These are phyloP conservation scores for Claviceps fusiformis DNA, from an alignment of 2,329 filamentous ascomycete genomes.

Conservation along the genomic window DNA sequence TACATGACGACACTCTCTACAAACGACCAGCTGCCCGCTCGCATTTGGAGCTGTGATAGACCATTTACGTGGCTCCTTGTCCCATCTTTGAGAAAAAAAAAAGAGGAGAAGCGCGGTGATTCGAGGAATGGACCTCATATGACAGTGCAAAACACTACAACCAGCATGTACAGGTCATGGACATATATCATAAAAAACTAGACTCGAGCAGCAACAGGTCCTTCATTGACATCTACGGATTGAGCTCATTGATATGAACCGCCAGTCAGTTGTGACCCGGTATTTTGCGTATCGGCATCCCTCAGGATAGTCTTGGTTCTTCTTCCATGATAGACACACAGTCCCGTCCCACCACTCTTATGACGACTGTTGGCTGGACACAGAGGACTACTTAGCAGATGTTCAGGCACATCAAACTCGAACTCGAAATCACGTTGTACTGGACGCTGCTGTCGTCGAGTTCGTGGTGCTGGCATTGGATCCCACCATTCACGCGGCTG, in stretches of 20 bases:
- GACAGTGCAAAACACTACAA: not conserved
- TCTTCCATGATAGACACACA: conserved; percentile 38
- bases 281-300: not conserved
- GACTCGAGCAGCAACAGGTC: not conserved
- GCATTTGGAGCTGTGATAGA: not conserved
- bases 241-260: not conserved
- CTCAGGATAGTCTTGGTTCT: conserved; percentile 7
- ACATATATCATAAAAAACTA: not conserved
- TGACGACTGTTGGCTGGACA: conserved; percentile 35
- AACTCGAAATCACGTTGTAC: conserved; percentile 17
- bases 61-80: not conserved
- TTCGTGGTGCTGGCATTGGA: conserved; percentile 12
- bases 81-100: too few relatives aligned
- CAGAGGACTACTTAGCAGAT: conserved; percentile 36
- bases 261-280: not conserved
- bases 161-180: not conserved
- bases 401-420: conserved; percentile 36
- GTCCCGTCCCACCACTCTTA: conserved; percentile 28
- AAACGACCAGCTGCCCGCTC: not conserved
- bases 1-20: too few relatives aligned
- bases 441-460: conserved; percentile 7
- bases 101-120: too few relatives aligned
- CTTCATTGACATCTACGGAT: not conserved
- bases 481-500: conserved; percentile 25
- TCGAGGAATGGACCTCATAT: not conserved